A percentile compares a stretch with the other conserved stretches of the same genome.
These are phyloP conservation scores for Apiotrichum siamense DNA, from an alignment of 1,284 basidiomycete species.

Conservation along the genomic window DNA sequence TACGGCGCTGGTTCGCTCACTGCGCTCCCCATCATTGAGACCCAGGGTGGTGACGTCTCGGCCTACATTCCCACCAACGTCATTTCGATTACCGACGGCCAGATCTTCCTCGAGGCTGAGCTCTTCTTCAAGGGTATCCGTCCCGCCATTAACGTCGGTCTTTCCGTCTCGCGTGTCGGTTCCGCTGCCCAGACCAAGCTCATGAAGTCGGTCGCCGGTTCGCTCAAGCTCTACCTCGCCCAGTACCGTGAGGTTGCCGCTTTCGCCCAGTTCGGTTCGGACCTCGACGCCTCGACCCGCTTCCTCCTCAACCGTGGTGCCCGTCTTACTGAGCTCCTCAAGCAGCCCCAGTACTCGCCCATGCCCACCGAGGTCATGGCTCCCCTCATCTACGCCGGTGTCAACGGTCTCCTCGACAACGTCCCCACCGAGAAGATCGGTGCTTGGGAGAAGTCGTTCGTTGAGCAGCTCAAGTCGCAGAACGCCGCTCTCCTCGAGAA, in stretches of 20 bases:
- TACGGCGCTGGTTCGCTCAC: constrained; percentile 97
- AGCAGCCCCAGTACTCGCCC: constrained; percentile 93
- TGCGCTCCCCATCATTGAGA: constrained; percentile 98
- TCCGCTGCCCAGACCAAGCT: constrained; percentile 99
- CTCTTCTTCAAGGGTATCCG: constrained; percentile 99
- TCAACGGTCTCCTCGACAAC: constrained; percentile 92
- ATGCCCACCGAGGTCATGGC: constrained; percentile 88
- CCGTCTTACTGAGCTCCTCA: constrained; percentile 95
- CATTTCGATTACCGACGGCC: constrained; percentile 96
- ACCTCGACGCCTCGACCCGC: constrained; percentile 96
- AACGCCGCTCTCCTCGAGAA: constrained; percentile 69
- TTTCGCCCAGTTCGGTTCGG: constrained; percentile 95
- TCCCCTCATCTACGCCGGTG: constrained; percentile 98
- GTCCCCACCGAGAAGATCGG: constrained; percentile 93
- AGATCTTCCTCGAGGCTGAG: constrained; percentile 99
- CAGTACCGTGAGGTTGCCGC: constrained; percentile 99
- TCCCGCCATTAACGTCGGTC: constrained; percentile 99
- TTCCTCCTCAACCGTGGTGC: constrained; percentile 96
- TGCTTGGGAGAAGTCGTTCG: constrained; percentile 70
- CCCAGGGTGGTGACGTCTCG: constrained; percentile 99
- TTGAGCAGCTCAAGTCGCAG: constrained; percentile 62
- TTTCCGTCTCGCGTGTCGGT: constrained; percentile 99
- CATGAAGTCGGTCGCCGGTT: constrained; percentile 99
- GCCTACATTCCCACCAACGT: constrained; percentile 82
- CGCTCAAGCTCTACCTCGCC: constrained; percentile 97